phyloP scores from a whole-genome alignment of 495 filamentous ascomycete genomes.

The Tuber calosporum region DNA sequence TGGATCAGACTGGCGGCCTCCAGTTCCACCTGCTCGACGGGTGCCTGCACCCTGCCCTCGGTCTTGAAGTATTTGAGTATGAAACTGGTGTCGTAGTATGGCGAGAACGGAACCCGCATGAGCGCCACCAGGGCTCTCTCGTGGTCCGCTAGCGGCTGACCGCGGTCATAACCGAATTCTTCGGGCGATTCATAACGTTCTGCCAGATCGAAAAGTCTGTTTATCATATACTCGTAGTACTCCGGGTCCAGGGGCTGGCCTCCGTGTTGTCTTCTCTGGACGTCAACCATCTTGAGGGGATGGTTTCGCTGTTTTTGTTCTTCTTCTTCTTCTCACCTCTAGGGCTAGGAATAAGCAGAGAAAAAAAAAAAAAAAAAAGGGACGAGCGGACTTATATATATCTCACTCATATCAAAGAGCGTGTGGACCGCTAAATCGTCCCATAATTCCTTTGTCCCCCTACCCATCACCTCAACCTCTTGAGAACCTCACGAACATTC shows the following conservation, averaged over 20 bases:
- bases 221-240: background rate
- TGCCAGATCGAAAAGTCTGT: background rate
- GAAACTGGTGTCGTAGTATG: background rate
- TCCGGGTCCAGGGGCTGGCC: background rate
- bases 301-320: background rate
- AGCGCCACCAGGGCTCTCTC: background rate
- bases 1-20: background rate
- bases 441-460: conserved; percentile 1
- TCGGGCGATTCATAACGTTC: no score
- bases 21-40: background rate
- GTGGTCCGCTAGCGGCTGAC: background rate
- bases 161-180: background rate
- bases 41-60: background rate
- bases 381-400: background rate
- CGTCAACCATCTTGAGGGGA: background rate
- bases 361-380: background rate
- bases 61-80: background rate
- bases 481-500: background rate
- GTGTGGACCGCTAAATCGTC: background rate
- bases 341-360: background rate
- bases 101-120: background rate
- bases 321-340: background rate
- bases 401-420: background rate
- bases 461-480: background rate
- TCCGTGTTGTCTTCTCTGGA: background rate